Percentiles rank a stretch among this genome's conserved stretches.
Conservation (phyloP, 495 filamentous ascomycete genomes). For the Hypoxylon fuscum region DNA sequence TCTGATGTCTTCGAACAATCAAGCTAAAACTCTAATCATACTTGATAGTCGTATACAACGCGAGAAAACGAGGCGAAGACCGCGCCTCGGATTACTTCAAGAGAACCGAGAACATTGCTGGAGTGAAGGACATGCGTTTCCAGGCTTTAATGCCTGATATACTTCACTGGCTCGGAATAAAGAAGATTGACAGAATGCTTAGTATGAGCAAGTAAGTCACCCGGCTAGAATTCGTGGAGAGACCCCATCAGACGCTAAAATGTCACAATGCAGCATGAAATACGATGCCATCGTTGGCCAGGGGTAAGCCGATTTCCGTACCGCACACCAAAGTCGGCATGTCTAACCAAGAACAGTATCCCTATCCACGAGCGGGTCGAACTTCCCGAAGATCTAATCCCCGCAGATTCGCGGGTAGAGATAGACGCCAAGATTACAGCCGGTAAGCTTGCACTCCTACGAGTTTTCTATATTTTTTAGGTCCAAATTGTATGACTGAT, state of each 20-base stretch:
- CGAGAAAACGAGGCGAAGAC: conserved; percentile 83
- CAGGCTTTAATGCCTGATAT: conserved; percentile 99
- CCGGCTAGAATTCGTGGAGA: conserved; percentile 13
- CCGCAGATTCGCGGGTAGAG: conserved; percentile 93
- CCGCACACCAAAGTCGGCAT: conserved; percentile 20
- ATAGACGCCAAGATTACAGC: conserved; percentile 99
- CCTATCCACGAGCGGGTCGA: conserved; percentile 92
- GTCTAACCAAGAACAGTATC: conserved; percentile 63
- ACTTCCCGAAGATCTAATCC: conserved; percentile 93
- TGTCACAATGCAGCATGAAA: conserved; percentile 77
- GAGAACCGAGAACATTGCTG: conserved; percentile 95
- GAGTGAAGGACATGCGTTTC: conserved; percentile 98
- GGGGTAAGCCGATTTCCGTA: conserved; percentile 62
- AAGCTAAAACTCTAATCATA: conserved; percentile 44
- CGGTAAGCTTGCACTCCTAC: conserved; percentile 69
- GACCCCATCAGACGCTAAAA: conserved; percentile 24
- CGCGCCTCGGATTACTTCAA: conserved; percentile 97
- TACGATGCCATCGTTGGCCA: conserved; percentile 97
- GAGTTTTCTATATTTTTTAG: conserved; percentile 5
- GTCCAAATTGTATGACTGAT: conserved; percentile 34
- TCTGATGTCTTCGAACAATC: background rate
- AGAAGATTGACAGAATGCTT: conserved; percentile 98
- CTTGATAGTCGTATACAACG: conserved; percentile 85
- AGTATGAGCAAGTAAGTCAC: conserved; percentile 91
- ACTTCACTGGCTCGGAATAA: conserved; percentile 97